Percentiles rank a stretch among this genome's conserved stretches.
phyloP scores from a whole-genome alignment of 257 asterid species.

The Solanum lycopersicoides region DNA sequence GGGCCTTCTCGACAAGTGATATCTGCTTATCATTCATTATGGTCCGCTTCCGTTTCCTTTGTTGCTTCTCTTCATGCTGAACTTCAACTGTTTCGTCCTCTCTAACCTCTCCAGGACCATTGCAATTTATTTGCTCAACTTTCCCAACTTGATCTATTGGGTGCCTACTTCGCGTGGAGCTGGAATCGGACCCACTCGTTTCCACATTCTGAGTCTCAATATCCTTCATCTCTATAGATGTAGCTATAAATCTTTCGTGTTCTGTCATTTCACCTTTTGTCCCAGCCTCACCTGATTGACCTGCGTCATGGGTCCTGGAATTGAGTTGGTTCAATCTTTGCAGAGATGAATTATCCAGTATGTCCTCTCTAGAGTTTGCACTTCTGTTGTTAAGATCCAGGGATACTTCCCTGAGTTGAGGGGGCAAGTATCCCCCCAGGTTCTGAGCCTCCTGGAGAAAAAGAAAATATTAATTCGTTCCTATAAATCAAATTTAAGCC shows the following conservation, averaged over 20 bases:
- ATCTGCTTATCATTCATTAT: constrained; percentile 88
- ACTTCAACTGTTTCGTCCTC: constrained; percentile 62
- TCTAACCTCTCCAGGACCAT: constrained; percentile 34
- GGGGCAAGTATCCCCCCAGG: constrained; percentile 26
- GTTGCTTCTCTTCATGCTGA: constrained; percentile 69
- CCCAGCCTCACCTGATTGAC: constrained; percentile 28
- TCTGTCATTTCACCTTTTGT: constrained; percentile 14
- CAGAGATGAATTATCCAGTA: constrained; percentile 18
- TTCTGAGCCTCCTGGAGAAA: constrained; percentile 41
- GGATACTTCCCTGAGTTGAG: constrained; percentile 23
- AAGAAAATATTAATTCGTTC: not conserved
- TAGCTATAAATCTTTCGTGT: constrained; percentile 19
- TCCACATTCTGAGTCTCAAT: constrained; percentile 41
- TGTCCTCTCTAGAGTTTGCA: constrained; percentile 22
- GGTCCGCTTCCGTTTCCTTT: constrained; percentile 84
- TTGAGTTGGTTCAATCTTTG: constrained; percentile 25
- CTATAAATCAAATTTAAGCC: constrained; percentile 3
- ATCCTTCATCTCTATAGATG: constrained; percentile 21
- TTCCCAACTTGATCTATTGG: constrained; percentile 27
- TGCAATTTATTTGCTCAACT: constrained; percentile 39
- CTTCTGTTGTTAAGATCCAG: constrained; percentile 22
- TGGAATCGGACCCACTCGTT: constrained; percentile 77
- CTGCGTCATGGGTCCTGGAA: constrained; percentile 22
- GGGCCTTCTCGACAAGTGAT: constrained; percentile 64
- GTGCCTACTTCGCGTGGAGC: constrained; percentile 58